Evolutionary conservation across 495 filamentous ascomycete genomes (phyloP).

Genomic region (Trichoderma erinaceum): DNA sequence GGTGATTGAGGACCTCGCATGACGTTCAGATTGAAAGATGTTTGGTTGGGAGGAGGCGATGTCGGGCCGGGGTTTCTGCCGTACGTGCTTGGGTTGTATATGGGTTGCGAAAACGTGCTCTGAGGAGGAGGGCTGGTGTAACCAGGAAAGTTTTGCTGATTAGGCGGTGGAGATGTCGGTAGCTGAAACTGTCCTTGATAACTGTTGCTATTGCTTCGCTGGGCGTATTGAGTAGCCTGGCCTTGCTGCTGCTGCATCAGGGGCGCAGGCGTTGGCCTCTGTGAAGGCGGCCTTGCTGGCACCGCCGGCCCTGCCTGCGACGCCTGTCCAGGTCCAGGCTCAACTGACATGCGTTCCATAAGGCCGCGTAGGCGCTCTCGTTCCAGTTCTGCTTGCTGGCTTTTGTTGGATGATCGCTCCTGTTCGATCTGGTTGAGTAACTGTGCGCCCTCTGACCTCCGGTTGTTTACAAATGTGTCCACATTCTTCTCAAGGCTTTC

Average conservation of each 20-base stretch:
- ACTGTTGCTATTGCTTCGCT: conserved; percentile 29
- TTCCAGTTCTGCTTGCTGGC: conserved; percentile 74
- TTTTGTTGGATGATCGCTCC: conserved; percentile 59
- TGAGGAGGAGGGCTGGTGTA: conserved; percentile 26
- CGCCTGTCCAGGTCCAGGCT: conserved; percentile 42
- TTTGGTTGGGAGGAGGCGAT: conserved; percentile 42
- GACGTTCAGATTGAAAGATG: conserved; percentile 39
- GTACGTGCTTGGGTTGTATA: conserved; percentile 44
- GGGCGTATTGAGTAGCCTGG: conserved; percentile 38
- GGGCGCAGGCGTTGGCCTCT: conserved; percentile 42
- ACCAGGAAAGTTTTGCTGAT: conserved; percentile 33
- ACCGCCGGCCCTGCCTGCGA: conserved; percentile 20
- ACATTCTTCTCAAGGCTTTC: conserved; percentile 96
- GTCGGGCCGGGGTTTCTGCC: conserved; percentile 44
- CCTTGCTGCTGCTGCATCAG: conserved; percentile 32
- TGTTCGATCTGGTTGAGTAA: conserved; percentile 83
- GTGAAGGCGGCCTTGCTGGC: conserved; percentile 35
- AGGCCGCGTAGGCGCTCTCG: conserved; percentile 77
- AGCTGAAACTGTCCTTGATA: conserved; percentile 45
- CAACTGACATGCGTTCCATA: conserved; percentile 93
- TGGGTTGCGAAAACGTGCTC: conserved; percentile 34
- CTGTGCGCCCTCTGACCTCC: conserved; percentile 84
- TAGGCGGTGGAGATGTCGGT: conserved; percentile 45
- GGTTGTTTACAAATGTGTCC: conserved; percentile 91
- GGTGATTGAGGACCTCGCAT: conserved; percentile 45